Evolutionary conservation across 2,329 filamentous ascomycete species (phyloP).

Genomic region (Pseudocercospora eumusae): DNA sequence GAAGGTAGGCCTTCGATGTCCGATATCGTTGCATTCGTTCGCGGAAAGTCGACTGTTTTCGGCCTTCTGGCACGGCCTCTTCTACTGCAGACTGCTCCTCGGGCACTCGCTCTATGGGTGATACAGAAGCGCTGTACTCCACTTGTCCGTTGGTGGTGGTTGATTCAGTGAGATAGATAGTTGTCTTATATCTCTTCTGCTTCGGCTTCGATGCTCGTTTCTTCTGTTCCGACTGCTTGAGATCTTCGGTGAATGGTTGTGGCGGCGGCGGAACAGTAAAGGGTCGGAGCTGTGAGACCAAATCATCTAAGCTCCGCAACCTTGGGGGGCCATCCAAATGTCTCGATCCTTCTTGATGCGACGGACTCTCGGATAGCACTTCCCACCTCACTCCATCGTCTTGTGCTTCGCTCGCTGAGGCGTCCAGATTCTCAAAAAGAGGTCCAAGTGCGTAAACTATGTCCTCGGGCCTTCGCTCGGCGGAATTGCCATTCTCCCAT

Average conservation of each 20-base stretch:
- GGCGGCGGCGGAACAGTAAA: constrained; percentile 86
- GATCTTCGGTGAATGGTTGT: constrained; percentile 49
- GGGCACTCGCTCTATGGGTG: constrained; percentile 50
- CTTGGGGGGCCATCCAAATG: constrained; percentile 35
- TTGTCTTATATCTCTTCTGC: constrained; percentile 47
- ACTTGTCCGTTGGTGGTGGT: constrained; percentile 54
- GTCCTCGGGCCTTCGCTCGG: constrained; percentile 45
- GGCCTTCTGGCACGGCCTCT: neutral
- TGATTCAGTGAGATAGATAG: constrained; percentile 55
- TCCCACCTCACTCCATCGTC: constrained; percentile 44
- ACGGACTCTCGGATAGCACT: constrained; percentile 39
- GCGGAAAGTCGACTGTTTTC: constrained; percentile 53
- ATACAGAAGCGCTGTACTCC: constrained; percentile 54
- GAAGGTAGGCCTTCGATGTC: constrained; percentile 55
- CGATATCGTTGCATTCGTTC: constrained; percentile 65
- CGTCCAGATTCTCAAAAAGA: constrained; percentile 43
- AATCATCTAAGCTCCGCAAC: constrained; percentile 43
- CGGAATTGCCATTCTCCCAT: constrained; percentile 46
- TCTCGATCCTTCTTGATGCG: constrained; percentile 38
- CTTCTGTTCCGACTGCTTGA: constrained; percentile 24
- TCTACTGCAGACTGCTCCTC: constrained; percentile 38
- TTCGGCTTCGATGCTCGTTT: constrained; percentile 23
- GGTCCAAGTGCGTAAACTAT: constrained; percentile 51
- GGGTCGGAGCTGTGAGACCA: constrained; percentile 60
- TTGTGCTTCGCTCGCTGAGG: constrained; percentile 31